Evolutionary conservation across 2,329 filamentous ascomycete species (phyloP), one percentile per base, ranked within the genome.

Genomic region (Aspergillus arachidicola): DNA sequence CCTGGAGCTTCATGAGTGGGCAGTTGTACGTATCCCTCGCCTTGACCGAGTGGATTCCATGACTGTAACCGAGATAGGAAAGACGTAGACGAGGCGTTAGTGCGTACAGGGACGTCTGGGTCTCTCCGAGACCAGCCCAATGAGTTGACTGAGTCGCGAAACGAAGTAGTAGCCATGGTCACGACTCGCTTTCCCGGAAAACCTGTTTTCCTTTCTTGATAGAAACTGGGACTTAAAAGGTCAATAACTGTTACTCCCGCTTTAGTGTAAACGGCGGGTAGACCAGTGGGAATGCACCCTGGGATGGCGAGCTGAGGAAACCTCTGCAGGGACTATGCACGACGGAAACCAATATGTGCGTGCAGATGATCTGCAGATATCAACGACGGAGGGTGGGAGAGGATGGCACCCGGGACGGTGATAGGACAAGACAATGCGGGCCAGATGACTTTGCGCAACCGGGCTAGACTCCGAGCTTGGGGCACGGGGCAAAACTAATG

Each of bases 61-160:
- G 89, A 93, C 76, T 92, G 89, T 71, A 99, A 85, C 67, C 89
- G 92, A 60, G 92, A 91, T 65, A 97, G 79, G 60, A 98, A 83
- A 32, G 92, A 91, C 66, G 87, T 89, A 73, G 89, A 86, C 66
- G 83, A 83, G 48, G 66, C 57, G 68, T 74, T 79, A 54, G 80
- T 95, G 79, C 87, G 91, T 72, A 91, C 89, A 68, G 93, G 89
- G 60, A 91, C 82, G 73, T 96, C 91, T 68, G 87, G 79, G 63
- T 93, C 90, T 74, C 94, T 88, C 71, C 94, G 91, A 74, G 92
- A 92, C 95, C 95, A 98, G 65, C 95, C 95, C 73, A 98, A 81
- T 64, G 93, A 95, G 84, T 92, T 96, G 85, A 98, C 93, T 26
- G 92, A 96, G 80, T 97, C 93, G 76, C 94, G 89, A 79, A 99